Percentiles rank a stretch among this genome's conserved stretches.
These are phyloP conservation scores for Coprinellus aureogranulatus DNA, from an alignment of 768 basidiomycete genomes.

Conservation along the genomic window DNA sequence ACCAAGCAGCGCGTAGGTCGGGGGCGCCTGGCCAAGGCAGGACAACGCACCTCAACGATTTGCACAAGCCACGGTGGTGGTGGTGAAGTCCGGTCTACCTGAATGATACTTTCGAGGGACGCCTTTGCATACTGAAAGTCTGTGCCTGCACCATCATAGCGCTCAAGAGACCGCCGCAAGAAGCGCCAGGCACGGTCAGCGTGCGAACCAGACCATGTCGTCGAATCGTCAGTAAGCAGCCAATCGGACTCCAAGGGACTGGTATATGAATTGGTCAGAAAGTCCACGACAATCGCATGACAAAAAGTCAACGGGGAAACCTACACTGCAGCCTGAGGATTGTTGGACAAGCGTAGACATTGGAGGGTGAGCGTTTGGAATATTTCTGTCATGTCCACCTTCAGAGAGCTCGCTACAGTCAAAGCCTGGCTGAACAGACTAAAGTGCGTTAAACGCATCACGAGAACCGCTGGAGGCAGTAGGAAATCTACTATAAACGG, in stretches of 20 bases:
- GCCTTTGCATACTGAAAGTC: conserved; percentile 77
- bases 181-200: conserved; percentile 86
- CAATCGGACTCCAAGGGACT: conserved; percentile 70
- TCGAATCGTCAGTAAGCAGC: conserved; percentile 77
- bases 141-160: conserved; percentile 69
- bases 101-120: conserved; percentile 73
- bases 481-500: conserved; percentile 42
- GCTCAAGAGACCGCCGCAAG: conserved; percentile 73
- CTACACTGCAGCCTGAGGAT: conserved; percentile 59
- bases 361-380: conserved; percentile 76
- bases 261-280: background rate
- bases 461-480: conserved; percentile 59
- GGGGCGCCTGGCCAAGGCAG: too few relatives aligned
- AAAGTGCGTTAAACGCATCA: conserved; percentile 74
- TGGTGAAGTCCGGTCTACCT: conserved; percentile 54
- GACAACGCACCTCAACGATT: conserved; percentile 58
- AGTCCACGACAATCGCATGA: background rate
- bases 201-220: conserved; percentile 80
- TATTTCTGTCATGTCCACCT: conserved; percentile 83
- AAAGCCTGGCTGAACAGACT: conserved; percentile 81
- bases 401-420: conserved; percentile 67
- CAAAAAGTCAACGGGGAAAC: conserved; percentile 19
- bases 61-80: conserved; percentile 85
- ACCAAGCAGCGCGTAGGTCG: too few relatives aligned
- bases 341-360: conserved; percentile 72